Base-by-base conservation (phyloP, 73 alveolate species). In the Effrenium voratum region DNA sequence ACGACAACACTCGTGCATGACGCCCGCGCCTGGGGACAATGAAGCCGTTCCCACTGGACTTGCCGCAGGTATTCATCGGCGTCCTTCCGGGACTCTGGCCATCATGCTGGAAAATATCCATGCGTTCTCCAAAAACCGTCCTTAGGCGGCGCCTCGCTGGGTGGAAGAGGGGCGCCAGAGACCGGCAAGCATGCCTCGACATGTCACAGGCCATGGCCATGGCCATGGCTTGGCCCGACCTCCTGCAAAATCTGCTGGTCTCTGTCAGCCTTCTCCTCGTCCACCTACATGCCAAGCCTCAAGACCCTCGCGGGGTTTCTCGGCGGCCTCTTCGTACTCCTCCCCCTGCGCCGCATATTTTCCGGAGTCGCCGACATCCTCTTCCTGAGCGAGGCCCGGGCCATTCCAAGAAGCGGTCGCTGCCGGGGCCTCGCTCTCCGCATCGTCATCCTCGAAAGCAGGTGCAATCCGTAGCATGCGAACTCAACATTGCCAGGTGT, bases 1-100 rank as follows among this genome's bases (percentile, higher is more conserved):
- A 30, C 19, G 47, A 30, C 0, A n/a, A 12, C 68, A 55, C 30
- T 40, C 47, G 19, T 44, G 32, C 13, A 68, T 30, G 63, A 68
- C 34, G 16, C 44, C 68, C 36, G 4, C 46, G 85, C 95, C 98
- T 91, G 43, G 8, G 98, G 98, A 49, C 98, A 91, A 10, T 34
- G 98, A 44, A 91, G 87, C 43, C 98, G 88, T 77, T 91, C 98
- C 98, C 98, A 91, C 45, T 91, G 98, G 55, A 91, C 98, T 73
- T 91, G 98, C 55, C 98, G 98, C 88, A 91, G 57, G 77, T 91
- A 91, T 73, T 91, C 98, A 26, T 91, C 98, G 19, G 98, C 98
- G n/a, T 91, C 98, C 87, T 88, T 22, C 76, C 6, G 15, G 76
- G 6, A 6, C 30, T 38, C 30, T 12, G 8, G 34, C 76, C 15